A percentile compares a stretch with the other conserved stretches of the same genome.
These are phyloP conservation scores for Hygrophorus russula DNA, from an alignment of 768 basidiomycete genomes.

Conservation along the genomic window DNA sequence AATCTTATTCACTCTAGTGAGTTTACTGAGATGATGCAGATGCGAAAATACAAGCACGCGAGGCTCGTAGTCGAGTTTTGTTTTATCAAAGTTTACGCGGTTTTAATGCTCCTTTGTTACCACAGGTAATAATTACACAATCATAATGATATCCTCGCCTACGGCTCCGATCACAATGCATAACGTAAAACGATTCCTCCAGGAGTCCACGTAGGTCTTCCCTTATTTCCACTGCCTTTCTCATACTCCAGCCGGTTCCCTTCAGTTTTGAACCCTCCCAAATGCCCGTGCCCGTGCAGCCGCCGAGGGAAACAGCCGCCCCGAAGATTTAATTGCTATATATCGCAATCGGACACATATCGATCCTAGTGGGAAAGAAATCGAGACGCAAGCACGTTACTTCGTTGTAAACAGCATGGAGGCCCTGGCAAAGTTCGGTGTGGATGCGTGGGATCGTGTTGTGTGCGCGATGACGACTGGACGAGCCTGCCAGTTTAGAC, in stretches of 20 bases:
- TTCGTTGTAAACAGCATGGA: slow-evolving; percentile 90
- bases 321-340: slow-evolving; percentile 82
- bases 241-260: not conserved
- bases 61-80: slow-evolving; percentile 43
- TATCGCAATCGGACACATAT: slow-evolving; percentile 73
- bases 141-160: slow-evolving; percentile 94
- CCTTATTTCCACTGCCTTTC: not conserved
- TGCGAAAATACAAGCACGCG: slow-evolving; percentile 52
- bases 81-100: not conserved
- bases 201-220: slow-evolving; percentile 63
- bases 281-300: slow-evolving; percentile 57
- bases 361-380: slow-evolving; percentile 53
- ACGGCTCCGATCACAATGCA: slow-evolving; percentile 96
- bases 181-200: slow-evolving; percentile 90
- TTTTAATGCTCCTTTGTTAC: not conserved
- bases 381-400: slow-evolving; percentile 49
- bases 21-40: slow-evolving; percentile 21
- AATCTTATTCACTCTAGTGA: not conserved
- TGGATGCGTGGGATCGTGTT: slow-evolving; percentile 94
- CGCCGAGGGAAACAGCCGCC: slow-evolving; percentile 57
- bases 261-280: slow-evolving; percentile 70
- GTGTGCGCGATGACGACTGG: slow-evolving; percentile 98
- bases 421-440: slow-evolving; percentile 82
- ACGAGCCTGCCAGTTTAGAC: slow-evolving; percentile 95
- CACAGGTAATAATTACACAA: slow-evolving; percentile 71